Base-by-base conservation (phyloP, 805 yeast species). In the Torulaspora franciscae region DNA sequence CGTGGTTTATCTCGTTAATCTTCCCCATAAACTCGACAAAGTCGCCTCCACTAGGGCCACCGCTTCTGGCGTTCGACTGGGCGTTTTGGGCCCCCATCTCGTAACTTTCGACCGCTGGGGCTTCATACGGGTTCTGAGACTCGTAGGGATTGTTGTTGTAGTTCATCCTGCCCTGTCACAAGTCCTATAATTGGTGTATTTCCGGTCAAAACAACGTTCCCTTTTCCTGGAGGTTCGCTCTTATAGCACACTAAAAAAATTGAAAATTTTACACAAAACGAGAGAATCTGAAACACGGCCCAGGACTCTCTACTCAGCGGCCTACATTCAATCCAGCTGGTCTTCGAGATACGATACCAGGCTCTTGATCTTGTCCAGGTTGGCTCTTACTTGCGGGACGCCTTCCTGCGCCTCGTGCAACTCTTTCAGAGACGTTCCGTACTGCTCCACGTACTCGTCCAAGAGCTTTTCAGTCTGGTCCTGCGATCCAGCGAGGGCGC, bases 11-110 rank as follows among this genome's bases (percentile, higher is more conserved):
- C 51, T 72, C 73, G 59, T 81, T 81, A 48, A 85, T 79, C 57
- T 79, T 80, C 50, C 76, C 73, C 77, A 85, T 85, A 62, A 84
- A 86, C 41, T 70, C 73, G 43, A 80, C 78, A 61, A 80, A 78
- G 55, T 79, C 83, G 22, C 48, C 43, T 51, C 71, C 77, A 37
- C 64, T 65, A 22, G 54, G 58, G 27, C 54, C 61, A 23, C 43
- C 43, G 2, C 45, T 37, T 6, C 45, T 42, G 24, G 26, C 26
- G 27, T 43, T 45, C 19, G 46, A 55, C 28, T 57, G 52, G 22
- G 57, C 57, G 42, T 54, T 55, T 10, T 28, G 36, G 28, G 46
- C 47, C 29, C 50, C 51, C 62, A 58, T 56, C 40, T 48, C 56
- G 32, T 52, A 51, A 40, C 47, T 48, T 24, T 53, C 57, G 29